Percentiles rank a stretch among this genome's conserved stretches.
Conservation (phyloP, 306 rosid species). For the Herpetospermum pedunculosum region DNA sequence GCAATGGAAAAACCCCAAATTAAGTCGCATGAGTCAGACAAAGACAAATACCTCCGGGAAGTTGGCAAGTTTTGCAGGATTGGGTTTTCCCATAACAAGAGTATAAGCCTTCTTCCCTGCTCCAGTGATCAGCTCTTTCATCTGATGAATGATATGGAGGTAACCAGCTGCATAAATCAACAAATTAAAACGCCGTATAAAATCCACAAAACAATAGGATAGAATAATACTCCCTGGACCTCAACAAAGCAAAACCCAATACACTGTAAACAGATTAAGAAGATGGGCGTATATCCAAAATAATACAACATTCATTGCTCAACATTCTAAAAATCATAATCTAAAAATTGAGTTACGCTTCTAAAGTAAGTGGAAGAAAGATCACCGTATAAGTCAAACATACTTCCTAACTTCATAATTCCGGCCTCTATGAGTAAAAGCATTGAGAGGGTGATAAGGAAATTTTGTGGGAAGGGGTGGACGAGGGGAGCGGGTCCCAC, state of each 20-base stretch:
- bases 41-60: constrained; percentile 67
- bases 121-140: constrained; percentile 60
- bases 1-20: background rate
- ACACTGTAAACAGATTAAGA: background rate
- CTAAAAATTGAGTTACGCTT: background rate
- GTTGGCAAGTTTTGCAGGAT: constrained; percentile 96
- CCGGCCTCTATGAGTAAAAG: too few relatives aligned
- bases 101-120: constrained; percentile 86
- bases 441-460: too few relatives aligned
- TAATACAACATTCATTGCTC: background rate
- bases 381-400: background rate
- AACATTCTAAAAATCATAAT: background rate
- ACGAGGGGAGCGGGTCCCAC: too few relatives aligned
- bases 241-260: background rate
- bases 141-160: constrained; percentile 62
- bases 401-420: background rate
- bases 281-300: background rate
- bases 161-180: constrained; percentile 66
- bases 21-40: background rate
- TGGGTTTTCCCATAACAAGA: constrained; percentile 82
- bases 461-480: too few relatives aligned
- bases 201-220: background rate
- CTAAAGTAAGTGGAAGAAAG: background rate
- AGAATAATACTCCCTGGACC: background rate
- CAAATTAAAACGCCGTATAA: background rate